These are phyloP conservation scores for Curvularia eragrostidis DNA, from an alignment of 2,329 filamentous ascomycete species.

Conservation along the genomic window DNA sequence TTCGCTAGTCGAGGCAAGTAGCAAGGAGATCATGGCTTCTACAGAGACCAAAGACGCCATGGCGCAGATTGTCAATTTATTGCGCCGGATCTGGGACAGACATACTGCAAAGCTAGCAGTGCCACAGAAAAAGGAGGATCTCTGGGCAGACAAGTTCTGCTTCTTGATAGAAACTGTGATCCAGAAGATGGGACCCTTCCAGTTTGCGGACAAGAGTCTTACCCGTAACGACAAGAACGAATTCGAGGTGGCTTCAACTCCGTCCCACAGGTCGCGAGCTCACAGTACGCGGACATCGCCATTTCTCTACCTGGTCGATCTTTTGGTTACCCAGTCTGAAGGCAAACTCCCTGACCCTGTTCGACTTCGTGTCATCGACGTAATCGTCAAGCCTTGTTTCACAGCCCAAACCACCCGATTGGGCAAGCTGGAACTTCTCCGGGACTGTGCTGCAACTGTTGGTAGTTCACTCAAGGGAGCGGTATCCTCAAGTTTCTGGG, in stretches of 20 bases:
- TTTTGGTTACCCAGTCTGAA: constrained; percentile 59
- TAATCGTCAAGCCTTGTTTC: constrained; percentile 67
- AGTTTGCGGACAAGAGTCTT: constrained; percentile 59
- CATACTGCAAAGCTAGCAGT: constrained; percentile 53
- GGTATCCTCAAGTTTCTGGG: constrained; percentile 41
- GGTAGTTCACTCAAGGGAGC: constrained; percentile 26
- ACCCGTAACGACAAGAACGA: constrained; percentile 63
- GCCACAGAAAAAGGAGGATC: constrained; percentile 44
- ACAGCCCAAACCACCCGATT: constrained; percentile 46
- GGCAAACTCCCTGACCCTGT: constrained; percentile 50
- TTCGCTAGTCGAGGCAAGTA: constrained; percentile 70
- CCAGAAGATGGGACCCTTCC: constrained; percentile 56
- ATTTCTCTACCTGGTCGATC: constrained; percentile 69
- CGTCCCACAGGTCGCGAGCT: constrained; percentile 64
- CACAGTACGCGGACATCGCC: constrained; percentile 63
- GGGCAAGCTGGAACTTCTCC: constrained; percentile 49
- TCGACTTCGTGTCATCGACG: constrained; percentile 49
- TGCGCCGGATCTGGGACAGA: constrained; percentile 72
- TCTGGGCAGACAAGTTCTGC: constrained; percentile 58
- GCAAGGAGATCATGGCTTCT: constrained; percentile 89
- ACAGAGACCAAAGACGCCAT: constrained; percentile 82
- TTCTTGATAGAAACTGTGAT: constrained; percentile 61
- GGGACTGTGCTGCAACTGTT: constrained; percentile 42
- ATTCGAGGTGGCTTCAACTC: constrained; percentile 69
- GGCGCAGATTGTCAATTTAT: constrained; percentile 71